Conservation (phyloP, 1,284 basidiomycete species). For the Cutaneotrichosporon sp. region DNA sequence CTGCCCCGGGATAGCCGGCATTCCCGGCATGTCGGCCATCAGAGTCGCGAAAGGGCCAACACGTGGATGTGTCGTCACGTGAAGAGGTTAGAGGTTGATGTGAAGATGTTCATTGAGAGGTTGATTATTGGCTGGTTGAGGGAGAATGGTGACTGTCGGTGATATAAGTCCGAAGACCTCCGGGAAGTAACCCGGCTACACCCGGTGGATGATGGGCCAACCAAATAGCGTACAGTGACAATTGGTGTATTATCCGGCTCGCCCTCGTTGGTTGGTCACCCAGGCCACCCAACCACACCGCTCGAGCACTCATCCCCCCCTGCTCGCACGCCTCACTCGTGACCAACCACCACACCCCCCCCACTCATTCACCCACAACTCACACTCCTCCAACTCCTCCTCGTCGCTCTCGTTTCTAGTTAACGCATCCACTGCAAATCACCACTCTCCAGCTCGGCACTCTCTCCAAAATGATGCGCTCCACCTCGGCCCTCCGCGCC, state of each 20-base stretch:
- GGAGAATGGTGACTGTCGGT: background rate
- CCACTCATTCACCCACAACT: background rate
- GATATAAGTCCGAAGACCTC: background rate
- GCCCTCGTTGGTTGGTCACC: too few species aligned
- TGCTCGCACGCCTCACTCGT: too few species aligned
- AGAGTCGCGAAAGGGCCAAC: too few species aligned
- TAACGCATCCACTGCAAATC: slow-evolving; percentile 2
- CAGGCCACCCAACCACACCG: too few species aligned
- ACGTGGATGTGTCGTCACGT: too few species aligned
- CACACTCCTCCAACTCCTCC: background rate
- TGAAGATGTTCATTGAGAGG: too few species aligned
- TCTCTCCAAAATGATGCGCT: slow-evolving; percentile 17
- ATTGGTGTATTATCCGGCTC: too few species aligned
- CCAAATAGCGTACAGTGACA: background rate
- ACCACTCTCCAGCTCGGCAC: slow-evolving; percentile 4
- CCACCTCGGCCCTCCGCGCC: slow-evolving; percentile 19
- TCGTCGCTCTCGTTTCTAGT: slow-evolving; percentile 1
- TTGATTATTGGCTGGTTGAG: background rate
- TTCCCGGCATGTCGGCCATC: too few species aligned
- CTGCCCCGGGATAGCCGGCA: too few species aligned
- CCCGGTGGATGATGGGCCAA: background rate
- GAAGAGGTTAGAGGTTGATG: too few species aligned
- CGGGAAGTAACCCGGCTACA: background rate
- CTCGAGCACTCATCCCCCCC: too few species aligned
- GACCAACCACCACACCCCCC: background rate